Evolutionary conservation across 2,329 filamentous ascomycete species (phyloP).

Genomic region (Dactylellina cionopaga): DNA sequence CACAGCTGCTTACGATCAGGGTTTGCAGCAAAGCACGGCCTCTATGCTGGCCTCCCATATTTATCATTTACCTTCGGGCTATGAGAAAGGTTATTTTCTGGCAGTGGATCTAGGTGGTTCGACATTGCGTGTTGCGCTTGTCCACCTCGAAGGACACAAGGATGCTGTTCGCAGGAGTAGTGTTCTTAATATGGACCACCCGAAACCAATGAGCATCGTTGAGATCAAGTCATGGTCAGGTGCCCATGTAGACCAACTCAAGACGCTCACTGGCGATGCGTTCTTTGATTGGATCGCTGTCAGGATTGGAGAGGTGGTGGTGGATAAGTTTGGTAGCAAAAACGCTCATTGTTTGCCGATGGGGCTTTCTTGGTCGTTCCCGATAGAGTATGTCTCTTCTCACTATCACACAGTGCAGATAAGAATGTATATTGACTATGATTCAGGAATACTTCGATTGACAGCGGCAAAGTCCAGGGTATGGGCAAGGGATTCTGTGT

Average conservation of each 20-base stretch:
- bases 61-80: conserved; percentile 35
- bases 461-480: conserved; percentile 66
- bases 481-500: conserved; percentile 59
- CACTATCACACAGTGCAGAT: neutral
- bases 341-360: conserved; percentile 64
- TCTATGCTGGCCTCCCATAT: conserved; percentile 50
- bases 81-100: conserved; percentile 32
- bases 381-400: conserved; percentile 70
- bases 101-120: conserved; percentile 74
- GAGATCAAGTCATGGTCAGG: conserved; percentile 64
- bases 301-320: conserved; percentile 69
- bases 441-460: conserved; percentile 65
- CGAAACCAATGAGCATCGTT: conserved; percentile 64
- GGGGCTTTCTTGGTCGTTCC: conserved; percentile 76
- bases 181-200: neutral
- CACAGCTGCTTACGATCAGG: conserved; percentile 17
- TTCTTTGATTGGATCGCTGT: conserved; percentile 77
- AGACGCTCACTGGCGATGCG: conserved; percentile 67
- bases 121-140: conserved; percentile 72
- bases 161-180: conserved; percentile 60
- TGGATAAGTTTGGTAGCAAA: conserved; percentile 61
- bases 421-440: conserved; percentile 59
- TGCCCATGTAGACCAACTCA: conserved; percentile 62
- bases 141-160: conserved; percentile 68
- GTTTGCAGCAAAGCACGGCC: conserved; percentile 24